These are phyloP conservation scores for Hypoxylon trugodes DNA, from an alignment of 495 filamentous ascomycete species.

Conservation along the genomic window DNA sequence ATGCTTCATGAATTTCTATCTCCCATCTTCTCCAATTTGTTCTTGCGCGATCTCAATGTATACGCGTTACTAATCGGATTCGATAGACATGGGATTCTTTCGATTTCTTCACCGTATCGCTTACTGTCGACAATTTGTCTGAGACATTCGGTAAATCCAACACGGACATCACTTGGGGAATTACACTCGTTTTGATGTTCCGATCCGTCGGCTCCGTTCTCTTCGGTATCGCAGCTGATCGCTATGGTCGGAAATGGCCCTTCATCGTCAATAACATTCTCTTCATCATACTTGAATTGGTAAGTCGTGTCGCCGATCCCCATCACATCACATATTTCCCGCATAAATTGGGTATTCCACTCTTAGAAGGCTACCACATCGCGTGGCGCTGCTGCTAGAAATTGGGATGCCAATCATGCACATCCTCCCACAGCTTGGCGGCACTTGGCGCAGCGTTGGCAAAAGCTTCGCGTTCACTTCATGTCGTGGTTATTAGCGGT, in stretches of 20 bases:
- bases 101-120: conserved; percentile 89
- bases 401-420: conserved; percentile 22
- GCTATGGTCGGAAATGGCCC: conserved; percentile 89
- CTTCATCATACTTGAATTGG: conserved; percentile 80
- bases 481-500: too few species aligned
- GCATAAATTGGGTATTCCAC: conserved; percentile 19
- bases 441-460: conserved; percentile 44
- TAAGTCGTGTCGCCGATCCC: conserved; percentile 36
- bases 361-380: conserved; percentile 21
- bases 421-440: conserved; percentile 36
- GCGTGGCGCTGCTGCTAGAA: conserved; percentile 15
- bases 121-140: conserved; percentile 75
- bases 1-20: conserved; percentile 23
- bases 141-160: conserved; percentile 70
- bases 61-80: conserved; percentile 6
- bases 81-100: conserved; percentile 81
- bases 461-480: conserved; percentile 47
- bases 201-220: conserved; percentile 74
- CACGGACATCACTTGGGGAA: conserved; percentile 88
- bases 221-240: conserved; percentile 83
- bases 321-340: conserved; percentile 7
- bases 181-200: conserved; percentile 85
- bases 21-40: not conserved
- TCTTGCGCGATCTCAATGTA: conserved; percentile 13
- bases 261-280: conserved; percentile 85